Evolutionary conservation across 31 red algal species (phyloP).

Genomic region (Endocladia muricata): DNA sequence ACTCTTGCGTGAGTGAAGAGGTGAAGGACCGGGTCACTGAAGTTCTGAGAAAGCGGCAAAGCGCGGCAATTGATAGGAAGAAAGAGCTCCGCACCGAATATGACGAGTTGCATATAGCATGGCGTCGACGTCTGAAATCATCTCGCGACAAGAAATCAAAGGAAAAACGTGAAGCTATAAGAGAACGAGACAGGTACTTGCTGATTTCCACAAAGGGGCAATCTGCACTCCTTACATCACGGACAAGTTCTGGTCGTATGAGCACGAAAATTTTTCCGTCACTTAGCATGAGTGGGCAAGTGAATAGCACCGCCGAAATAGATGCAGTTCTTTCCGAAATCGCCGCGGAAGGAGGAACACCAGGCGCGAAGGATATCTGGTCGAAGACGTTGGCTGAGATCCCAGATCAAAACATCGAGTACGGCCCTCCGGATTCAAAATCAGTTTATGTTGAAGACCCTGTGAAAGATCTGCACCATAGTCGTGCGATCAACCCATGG

Average conservation of each 20-base stretch:
- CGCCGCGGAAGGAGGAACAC: conserved; percentile 82
- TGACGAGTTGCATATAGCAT: conserved; percentile 2
- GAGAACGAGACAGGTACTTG: conserved; percentile 50
- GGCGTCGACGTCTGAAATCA: conserved; percentile 28
- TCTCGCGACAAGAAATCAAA: conserved; percentile 43
- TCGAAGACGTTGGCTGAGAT: conserved; percentile 61
- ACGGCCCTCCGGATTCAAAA: conserved; percentile 15
- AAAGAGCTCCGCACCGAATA: conserved; percentile 21
- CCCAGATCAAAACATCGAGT: conserved; percentile 53
- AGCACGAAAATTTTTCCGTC: conserved; percentile 56
- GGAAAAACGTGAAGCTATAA: conserved; percentile 55
- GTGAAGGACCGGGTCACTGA: too few species aligned
- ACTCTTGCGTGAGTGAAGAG: conserved; percentile 4
- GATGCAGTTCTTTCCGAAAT: conserved; percentile 66
- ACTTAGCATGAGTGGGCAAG: conserved; percentile 41
- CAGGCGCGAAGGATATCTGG: conserved; percentile 71
- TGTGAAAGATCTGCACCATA: neutral
- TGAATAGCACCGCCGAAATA: conserved; percentile 36
- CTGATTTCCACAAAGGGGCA: conserved; percentile 36
- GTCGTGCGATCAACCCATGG: conserved; percentile 61
- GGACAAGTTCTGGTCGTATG: conserved; percentile 67
- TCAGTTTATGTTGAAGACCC: conserved; percentile 55
- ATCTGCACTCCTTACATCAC: conserved; percentile 22
- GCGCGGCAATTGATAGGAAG: conserved; percentile 14
- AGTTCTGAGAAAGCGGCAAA: neutral